Percentiles rank a stretch among this genome's conserved stretches.
These are phyloP conservation scores for Vicia sativa DNA, from an alignment of 306 rosid genomes.

Conservation along the genomic window DNA sequence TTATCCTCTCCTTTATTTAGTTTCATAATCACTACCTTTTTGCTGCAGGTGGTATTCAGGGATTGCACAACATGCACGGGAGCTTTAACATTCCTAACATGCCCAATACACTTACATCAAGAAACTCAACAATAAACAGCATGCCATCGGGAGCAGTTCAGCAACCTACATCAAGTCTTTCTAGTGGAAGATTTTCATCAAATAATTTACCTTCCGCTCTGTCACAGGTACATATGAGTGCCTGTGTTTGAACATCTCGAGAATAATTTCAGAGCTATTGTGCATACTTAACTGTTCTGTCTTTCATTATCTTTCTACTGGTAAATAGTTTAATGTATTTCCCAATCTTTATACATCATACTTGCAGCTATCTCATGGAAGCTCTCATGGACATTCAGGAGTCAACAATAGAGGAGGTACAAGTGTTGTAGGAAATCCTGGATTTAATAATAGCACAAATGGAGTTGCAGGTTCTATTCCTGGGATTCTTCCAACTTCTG, in stretches of 20 bases:
- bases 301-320: constrained; percentile 30
- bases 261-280: constrained; percentile 16
- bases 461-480: constrained; percentile 99
- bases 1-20: constrained; percentile 34
- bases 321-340: constrained; percentile 3
- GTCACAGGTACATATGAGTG: constrained; percentile 68
- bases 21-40: constrained; percentile 42
- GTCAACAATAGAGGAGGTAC: constrained; percentile 97
- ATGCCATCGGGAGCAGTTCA: constrained; percentile 96
- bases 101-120: constrained; percentile 72
- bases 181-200: constrained; percentile 87
- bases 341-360: constrained; percentile 14
- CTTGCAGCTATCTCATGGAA: constrained; percentile 89
- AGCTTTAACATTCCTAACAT: constrained; percentile 89
- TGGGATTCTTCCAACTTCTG: constrained; percentile 97
- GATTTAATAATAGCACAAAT: constrained; percentile 93
- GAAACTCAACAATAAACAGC: constrained; percentile 76
- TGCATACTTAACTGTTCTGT: constrained; percentile 15
- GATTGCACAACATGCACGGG: constrained; percentile 89
- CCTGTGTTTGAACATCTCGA: neutral
- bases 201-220: constrained; percentile 84
- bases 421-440: constrained; percentile 96
- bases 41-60: constrained; percentile 77
- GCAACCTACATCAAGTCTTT: constrained; percentile 82
- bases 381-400: constrained; percentile 93